Evolutionary conservation across 768 basidiomycete species (phyloP).

Genomic region (Strobilomyces confusus): DNA sequence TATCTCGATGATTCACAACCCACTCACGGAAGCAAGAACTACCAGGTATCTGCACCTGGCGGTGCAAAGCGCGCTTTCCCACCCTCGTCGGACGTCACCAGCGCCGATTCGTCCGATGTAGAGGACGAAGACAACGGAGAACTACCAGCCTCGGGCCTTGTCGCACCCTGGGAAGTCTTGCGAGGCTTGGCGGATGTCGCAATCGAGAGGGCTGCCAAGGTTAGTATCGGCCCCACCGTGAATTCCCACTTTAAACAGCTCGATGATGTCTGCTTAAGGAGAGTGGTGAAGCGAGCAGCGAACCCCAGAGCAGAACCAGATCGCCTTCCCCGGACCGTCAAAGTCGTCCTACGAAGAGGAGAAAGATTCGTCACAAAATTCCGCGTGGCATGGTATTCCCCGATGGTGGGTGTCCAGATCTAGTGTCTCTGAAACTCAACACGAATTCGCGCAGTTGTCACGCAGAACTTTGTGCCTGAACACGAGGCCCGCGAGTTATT

Average conservation of each 20-base stretch:
- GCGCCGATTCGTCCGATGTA: constrained; percentile 78
- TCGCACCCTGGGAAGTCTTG: constrained; percentile 85
- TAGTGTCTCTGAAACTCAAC: background rate
- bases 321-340: constrained; percentile 71
- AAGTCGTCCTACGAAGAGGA: constrained; percentile 63
- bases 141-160: constrained; percentile 74
- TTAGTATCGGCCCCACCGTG: constrained; percentile 25
- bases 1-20: constrained; percentile 43
- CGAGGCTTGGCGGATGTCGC: constrained; percentile 80
- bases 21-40: constrained; percentile 29
- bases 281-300: constrained; percentile 67
- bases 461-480: constrained; percentile 77
- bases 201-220: constrained; percentile 74
- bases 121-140: constrained; percentile 82
- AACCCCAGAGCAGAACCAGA: constrained; percentile 70
- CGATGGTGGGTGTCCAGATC: constrained; percentile 51
- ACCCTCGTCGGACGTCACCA: constrained; percentile 63
- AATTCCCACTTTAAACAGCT: constrained; percentile 1
- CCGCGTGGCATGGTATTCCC: constrained; percentile 62
- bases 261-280: constrained; percentile 43
- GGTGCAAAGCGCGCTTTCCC: constrained; percentile 59
- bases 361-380: constrained; percentile 63
- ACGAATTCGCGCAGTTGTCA: constrained; percentile 55
- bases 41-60: constrained; percentile 29
- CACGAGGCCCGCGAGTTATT: constrained; percentile 84